phyloP scores from a whole-genome alignment of 1,284 basidiomycete genomes.

The Cutaneotrichosporon daszewskae region DNA sequence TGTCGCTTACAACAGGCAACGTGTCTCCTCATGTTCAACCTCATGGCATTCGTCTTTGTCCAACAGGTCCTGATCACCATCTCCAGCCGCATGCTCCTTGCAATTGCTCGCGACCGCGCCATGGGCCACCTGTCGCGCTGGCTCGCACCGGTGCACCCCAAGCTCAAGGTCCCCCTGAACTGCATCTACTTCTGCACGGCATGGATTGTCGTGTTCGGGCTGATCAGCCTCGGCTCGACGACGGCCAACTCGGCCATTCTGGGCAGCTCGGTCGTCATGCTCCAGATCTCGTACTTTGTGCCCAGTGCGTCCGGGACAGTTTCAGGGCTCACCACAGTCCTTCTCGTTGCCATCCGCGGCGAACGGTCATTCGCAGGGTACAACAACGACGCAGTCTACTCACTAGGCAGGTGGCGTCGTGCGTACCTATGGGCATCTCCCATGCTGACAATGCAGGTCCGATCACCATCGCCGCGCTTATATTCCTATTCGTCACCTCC shows the following conservation, averaged over 20 bases:
- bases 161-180: conserved; percentile 24
- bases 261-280: conserved; percentile 30
- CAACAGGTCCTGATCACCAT: conserved; percentile 22
- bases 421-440: conserved; percentile 15
- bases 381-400: conserved; percentile 29
- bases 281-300: conserved; percentile 32
- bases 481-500: conserved; percentile 48
- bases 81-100: conserved; percentile 18
- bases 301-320: too few species aligned
- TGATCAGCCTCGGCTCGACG: conserved; percentile 53
- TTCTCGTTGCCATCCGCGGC: conserved; percentile 47
- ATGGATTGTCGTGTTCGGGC: conserved; percentile 50
- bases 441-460: background rate
- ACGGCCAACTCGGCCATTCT: conserved; percentile 50
- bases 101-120: conserved; percentile 9
- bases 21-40: conserved; percentile 22
- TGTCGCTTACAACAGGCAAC: too few species aligned
- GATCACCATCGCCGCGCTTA: conserved; percentile 42
- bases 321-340: too few species aligned
- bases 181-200: conserved; percentile 30
- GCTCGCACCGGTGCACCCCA: conserved; percentile 10
- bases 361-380: conserved; percentile 38
- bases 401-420: conserved; percentile 35
- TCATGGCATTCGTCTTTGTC: conserved; percentile 20
- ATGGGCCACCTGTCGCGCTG: conserved; percentile 3